Base-by-base conservation (phyloP, 2,329 filamentous ascomycete genomes). In the Chrysosporium queenslandicum region DNA sequence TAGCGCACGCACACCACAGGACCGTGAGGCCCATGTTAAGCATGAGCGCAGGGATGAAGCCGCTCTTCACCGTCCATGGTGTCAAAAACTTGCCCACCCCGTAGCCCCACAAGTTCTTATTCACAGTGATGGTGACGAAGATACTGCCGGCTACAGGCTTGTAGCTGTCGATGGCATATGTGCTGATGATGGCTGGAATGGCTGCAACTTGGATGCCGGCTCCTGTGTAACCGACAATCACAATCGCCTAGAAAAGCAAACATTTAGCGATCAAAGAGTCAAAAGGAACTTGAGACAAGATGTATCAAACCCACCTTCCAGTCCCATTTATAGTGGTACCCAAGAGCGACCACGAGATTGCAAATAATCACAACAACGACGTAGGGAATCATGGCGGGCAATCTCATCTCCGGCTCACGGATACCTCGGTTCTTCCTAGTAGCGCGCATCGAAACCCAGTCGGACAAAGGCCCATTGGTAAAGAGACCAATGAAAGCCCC, bases 21-120 rank as follows among this genome's bases (percentile, higher is more conserved):
- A 74, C 67, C 8, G 74, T 70, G 53, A 83, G 61, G 3, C 66
- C 66, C 63, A 77, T 77, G 57, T 82, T 82, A 20, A 76, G 73
- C 78, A 82, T 80, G 59, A 81, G 80, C 0, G 77, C 78, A 4
- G 71, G 66, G 16, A 81, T 70, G 58, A 77, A 80, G 29, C 78
- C 77, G 36, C 54, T 63, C 56, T 72, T 63, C 20, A 67, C 66
- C 11, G 71, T 69, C 77, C 77, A 81, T 0, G 68, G 66, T 0
- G 75, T 78, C 54, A 79, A 75, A 56, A 78, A 79, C 51, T 78
- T 76, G 46, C 68, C 68, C 57, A 82, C 77, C 0, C 79, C 78
- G 61, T 81, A 82, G 0, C 80, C 79, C 77, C 78, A 81, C 0
- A 82, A 51, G 53, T 82, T 82, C 68, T 83, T 83, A 60, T 81